Evolutionary conservation across 768 basidiomycete species (phyloP).

Genomic region (Amanita rimosa): DNA sequence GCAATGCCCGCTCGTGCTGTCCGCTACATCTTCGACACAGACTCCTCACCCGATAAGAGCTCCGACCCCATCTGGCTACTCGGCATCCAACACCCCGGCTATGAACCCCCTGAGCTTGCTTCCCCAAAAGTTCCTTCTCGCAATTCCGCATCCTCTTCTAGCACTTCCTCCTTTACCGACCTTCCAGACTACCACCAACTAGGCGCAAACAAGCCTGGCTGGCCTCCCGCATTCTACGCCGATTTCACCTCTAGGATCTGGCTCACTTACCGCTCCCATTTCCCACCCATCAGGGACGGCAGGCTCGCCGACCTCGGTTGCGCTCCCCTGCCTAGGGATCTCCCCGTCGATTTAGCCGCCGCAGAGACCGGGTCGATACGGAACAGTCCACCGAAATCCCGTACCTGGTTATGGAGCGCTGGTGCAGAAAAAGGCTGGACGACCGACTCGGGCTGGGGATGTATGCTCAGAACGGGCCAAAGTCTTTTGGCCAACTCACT

Average conservation of each 20-base stretch:
- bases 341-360: not conserved
- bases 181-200: not conserved
- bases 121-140: slow-evolving; percentile 19
- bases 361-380: not conserved
- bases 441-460: slow-evolving; percentile 26
- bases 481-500: slow-evolving; percentile 24
- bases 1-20: slow-evolving; percentile 75
- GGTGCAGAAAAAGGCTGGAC: slow-evolving; percentile 60
- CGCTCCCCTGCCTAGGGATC: slow-evolving; percentile 5
- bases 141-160: slow-evolving; percentile 14
- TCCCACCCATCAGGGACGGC: slow-evolving; percentile 67
- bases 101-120: slow-evolving; percentile 29
- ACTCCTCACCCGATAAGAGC: slow-evolving; percentile 76
- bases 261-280: slow-evolving; percentile 88
- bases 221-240: slow-evolving; percentile 77
- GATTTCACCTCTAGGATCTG: slow-evolving; percentile 87
- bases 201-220: slow-evolving; percentile 31
- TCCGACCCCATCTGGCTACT: slow-evolving; percentile 83
- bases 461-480: slow-evolving; percentile 27
- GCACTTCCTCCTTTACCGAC: slow-evolving; percentile 7
- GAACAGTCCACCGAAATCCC: slow-evolving; percentile 24
- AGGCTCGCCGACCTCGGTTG: slow-evolving; percentile 24
- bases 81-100: slow-evolving; percentile 73
- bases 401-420: slow-evolving; percentile 54
- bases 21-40: slow-evolving; percentile 84